These are phyloP conservation scores for Asterophora lycoperdoides DNA, from an alignment of 768 basidiomycete species.

Conservation along the genomic window DNA sequence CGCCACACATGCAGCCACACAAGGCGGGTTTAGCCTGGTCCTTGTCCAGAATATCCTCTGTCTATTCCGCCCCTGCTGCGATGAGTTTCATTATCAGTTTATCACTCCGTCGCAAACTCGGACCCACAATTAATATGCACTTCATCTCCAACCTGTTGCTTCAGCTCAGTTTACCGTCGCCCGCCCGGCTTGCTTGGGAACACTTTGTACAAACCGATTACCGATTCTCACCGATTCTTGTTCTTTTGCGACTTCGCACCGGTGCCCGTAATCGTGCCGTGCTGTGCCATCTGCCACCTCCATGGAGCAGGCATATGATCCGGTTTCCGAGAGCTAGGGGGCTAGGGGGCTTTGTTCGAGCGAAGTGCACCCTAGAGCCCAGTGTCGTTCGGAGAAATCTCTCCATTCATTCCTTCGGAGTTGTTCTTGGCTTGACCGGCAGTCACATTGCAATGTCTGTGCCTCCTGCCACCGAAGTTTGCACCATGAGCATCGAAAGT, in stretches of 20 bases:
- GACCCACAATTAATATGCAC: constrained; percentile 7
- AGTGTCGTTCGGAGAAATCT: constrained; percentile 10
- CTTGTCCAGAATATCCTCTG: not conserved
- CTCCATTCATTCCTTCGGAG: constrained; percentile 12
- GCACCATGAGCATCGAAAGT: constrained; percentile 20
- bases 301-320: constrained; percentile 35
- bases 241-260: constrained; percentile 12
- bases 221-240: constrained; percentile 9
- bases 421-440: not conserved
- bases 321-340: constrained; percentile 31
- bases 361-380: not conserved
- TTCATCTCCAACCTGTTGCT: constrained; percentile 12
- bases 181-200: constrained; percentile 13
- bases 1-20: constrained; percentile 15
- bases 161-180: not conserved
- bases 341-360: constrained; percentile 1
- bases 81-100: not conserved
- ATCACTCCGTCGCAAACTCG: not conserved
- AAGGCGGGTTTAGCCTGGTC: constrained; percentile 14
- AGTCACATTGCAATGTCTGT: constrained; percentile 16
- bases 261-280: constrained; percentile 25
- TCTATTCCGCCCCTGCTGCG: not conserved
- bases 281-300: constrained; percentile 27
- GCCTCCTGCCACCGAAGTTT: constrained; percentile 11
- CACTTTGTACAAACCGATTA: no score